Base-by-base conservation (phyloP, 2,329 filamentous ascomycete species). In the Trichophyton rubrum region DNA sequence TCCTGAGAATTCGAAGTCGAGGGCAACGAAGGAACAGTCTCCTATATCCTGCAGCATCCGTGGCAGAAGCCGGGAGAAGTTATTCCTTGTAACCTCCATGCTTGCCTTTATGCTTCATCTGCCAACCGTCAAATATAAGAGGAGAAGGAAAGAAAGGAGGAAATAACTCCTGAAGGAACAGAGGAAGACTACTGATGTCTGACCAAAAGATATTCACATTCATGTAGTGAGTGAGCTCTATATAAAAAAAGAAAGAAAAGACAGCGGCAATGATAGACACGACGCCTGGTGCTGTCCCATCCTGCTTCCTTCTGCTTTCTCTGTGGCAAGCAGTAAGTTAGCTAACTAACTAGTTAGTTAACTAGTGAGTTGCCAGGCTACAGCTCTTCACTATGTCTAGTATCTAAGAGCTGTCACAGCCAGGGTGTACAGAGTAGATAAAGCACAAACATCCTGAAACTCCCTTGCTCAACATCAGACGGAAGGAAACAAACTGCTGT, bases 1-100 rank as follows among this genome's bases (percentile, higher is more conserved):
- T 1, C 85, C 85, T 13, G 84, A 86, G 53, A 87, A 79, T 70
- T 88, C 85, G 11, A 87, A 75, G 67, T 88, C 85, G 61, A 88
- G 76, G 2, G 84, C 76, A 11, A 88, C 80, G 66, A 86, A 87
- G 62, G 79, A 77, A 38, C 83, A 80, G 60, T 80, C 75, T 27
- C 81, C 78, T 60, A 88, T 79, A 61, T 81, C 75, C 62, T 79
- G 75, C 20, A 87, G 71, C 40, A 87, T 79, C 43, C 76, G 76
- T 2, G 84, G 75, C 5, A 86, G 72, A 30, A 78, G 72, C 33
- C 74, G 70, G 30, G 74, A 71, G 67, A 83, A 84, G 56, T 78
- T 75, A 61, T 68, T 66, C 22, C 72, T 72, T 64, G 80, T 77
- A 65, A 86, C 72, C 59, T 86, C 83, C 84, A 86, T 86, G 57